Conservation (phyloP, 768 basidiomycete genomes). For the Lactarius psammicola region DNA sequence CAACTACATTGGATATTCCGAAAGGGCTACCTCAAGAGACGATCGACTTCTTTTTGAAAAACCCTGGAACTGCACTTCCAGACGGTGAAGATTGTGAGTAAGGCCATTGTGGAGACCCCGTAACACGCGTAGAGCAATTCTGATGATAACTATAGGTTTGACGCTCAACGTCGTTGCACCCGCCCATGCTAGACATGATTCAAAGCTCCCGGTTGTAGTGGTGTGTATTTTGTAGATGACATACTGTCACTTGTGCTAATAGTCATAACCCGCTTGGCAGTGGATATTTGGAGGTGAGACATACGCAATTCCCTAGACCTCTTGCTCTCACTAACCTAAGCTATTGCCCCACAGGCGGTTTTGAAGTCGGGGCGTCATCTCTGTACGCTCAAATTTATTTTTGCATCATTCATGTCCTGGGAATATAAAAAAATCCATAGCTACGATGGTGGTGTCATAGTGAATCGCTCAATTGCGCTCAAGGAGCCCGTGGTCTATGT, state of each 20-base stretch:
- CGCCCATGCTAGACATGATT: not conserved
- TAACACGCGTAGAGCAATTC: not conserved
- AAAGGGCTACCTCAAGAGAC: conserved; percentile 2
- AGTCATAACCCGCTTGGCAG: not conserved
- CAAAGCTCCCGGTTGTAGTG: conserved; percentile 31
- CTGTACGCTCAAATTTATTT: not conserved
- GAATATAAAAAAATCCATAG: not conserved
- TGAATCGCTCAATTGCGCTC: conserved; percentile 30
- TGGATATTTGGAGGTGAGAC: conserved; percentile 31
- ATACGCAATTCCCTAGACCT: not conserved
- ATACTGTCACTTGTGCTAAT: not conserved
- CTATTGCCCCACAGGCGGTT: conserved; percentile 1
- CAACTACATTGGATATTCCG: not conserved
- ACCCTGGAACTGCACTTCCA: not conserved
- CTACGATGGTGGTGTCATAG: conserved; percentile 20
- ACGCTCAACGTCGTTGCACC: conserved; percentile 31
- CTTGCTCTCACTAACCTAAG: not conserved
- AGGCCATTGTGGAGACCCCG: not conserved
- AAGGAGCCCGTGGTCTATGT: conserved; percentile 32
- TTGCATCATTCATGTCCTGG: not conserved
- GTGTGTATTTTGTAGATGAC: conserved; percentile 20
- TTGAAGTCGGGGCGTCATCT: not conserved
- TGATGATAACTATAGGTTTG: conserved; percentile 22
- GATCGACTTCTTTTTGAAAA: not conserved
- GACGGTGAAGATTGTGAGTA: conserved; percentile 30